Base-by-base conservation (phyloP, 495 filamentous ascomycete species). In the Aspergillus affinis region DNA sequence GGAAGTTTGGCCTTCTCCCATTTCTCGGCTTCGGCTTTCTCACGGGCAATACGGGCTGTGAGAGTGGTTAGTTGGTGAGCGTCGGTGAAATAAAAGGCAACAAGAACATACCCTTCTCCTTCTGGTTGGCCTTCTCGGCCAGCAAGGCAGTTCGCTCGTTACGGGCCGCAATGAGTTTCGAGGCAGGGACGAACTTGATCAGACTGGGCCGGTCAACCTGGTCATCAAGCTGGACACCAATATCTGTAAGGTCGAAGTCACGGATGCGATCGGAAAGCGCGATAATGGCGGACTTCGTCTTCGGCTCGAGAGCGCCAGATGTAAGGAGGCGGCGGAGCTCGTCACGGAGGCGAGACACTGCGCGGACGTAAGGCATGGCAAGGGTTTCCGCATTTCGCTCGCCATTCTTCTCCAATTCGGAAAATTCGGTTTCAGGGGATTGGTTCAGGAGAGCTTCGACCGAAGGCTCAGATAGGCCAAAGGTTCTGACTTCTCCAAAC, bases 1-100 rank as follows among this genome's bases (percentile, higher is more conserved):
- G 81, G 76, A 18, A 91, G 61, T 71, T 88, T 90, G 30, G 87
- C 90, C 78, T 90, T 88, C 63, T 90, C 79, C 82, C 62, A 79
- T 81, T 56, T 88, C 82, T 52, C 50, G 13, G 50, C 61, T 75
- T 72, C 61, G 83, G 81, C 26, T 71, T 65, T 64, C 81, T 86
- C 64, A 85, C 87, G 54, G 84, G 81, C 27, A 21, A n/a, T 1
- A 21, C 27, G 21, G 21, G 50, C 50, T 52, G 19, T 26, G 17
- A 52, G 15, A 41, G 13, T 41, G 13, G 36, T 41, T 41, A 41
- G 13, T 15, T 0, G 32, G 36, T 41, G 1, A 2, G 1, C 4
- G 36, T 32, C 6, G 3, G 10, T 4, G 1, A 32, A 2, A 13
- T 41, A 41, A 3, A 32, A 12, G 7, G 6, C 10, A 32, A 8